A percentile compares a stretch with the other conserved stretches of the same genome.
These are phyloP conservation scores for Echium plantagineum DNA, from an alignment of 257 asterid genomes.

Conservation along the genomic window DNA sequence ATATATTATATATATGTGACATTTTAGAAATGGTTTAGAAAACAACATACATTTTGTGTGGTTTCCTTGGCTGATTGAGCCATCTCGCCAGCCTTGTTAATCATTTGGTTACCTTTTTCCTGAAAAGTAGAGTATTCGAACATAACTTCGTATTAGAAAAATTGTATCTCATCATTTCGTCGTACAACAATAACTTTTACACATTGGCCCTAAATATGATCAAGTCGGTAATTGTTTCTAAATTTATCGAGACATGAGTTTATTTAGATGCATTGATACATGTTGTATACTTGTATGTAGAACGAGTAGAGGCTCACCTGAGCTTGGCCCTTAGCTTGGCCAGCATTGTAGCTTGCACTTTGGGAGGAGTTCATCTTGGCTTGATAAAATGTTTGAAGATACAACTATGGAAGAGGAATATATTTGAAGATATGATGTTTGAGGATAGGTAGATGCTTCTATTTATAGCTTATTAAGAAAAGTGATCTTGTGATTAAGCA, in stretches of 20 bases:
- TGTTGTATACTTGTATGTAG: too few relatives aligned
- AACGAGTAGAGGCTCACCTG: slow-evolving; percentile 12
- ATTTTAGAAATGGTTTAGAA: too few relatives aligned
- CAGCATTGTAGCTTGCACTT: slow-evolving; percentile 22
- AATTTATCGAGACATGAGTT: too few relatives aligned
- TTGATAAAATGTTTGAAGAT: neutral
- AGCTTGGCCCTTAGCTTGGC: slow-evolving; percentile 28
- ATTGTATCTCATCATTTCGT: neutral
- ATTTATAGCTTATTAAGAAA: neutral
- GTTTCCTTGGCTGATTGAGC: slow-evolving; percentile 31
- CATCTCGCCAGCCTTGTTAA: slow-evolving; percentile 21
- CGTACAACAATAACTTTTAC: neutral
- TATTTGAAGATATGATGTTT: too few relatives aligned
- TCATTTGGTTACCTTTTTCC: slow-evolving; percentile 30
- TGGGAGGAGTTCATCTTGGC: slow-evolving; percentile 15
- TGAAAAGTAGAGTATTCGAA: neutral
- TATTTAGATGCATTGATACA: too few relatives aligned
- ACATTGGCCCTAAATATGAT: neutral
- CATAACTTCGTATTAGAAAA: too few relatives aligned
- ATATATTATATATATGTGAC: too few relatives aligned
- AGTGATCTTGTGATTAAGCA: neutral
- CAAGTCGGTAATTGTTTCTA: too few relatives aligned
- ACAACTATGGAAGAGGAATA: neutral
- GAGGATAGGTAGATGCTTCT: neutral
- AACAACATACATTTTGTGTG: slow-evolving; percentile 12